Base-by-base conservation (phyloP, 2,329 filamentous ascomycete genomes). In the Claviceps quebecensis region DNA sequence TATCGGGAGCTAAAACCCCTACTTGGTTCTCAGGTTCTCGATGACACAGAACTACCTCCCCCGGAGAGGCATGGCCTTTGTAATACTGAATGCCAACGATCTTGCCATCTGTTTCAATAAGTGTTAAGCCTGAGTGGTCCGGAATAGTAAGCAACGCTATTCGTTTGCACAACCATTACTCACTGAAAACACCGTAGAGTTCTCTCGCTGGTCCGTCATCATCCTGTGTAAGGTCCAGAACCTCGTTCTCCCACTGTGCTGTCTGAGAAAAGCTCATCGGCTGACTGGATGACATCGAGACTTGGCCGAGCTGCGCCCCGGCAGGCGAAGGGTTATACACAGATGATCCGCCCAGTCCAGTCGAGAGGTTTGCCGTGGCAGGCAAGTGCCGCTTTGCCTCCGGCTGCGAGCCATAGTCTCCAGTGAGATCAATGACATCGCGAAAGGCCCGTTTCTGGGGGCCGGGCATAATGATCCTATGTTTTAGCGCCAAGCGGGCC, bases 21-120 rank as follows among this genome's bases (percentile, higher is more conserved):
- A 72, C 72, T 56, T 67, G 71, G 59, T 91, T 91, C 1, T 65
- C 60, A 1, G 84, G 82, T 60, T 91, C 83, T 60, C 86, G 72
- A 38, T 69, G 71, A 50, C 84, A 69, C 46, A 82, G 64, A 2
- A 87, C 80, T 50, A 76, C 71, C 61, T 87, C 83, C 23, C 81
- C 81, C 2, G 71, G 58, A 7, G 74, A 81, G 14, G 82, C 83
- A 56, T 74, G 70, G 1, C 83, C 83, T 51, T 65, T 66, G 62
- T 87, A 87, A 61, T 78, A 86, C 45, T 69, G 74, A 59, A 60
- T 76, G 6, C 74, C 74, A 2, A 77, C 74, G 53, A 76, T 70
- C 57, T 76, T 76, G 40, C 63, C 67, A 47, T 69, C 72, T 73
- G 45, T 45, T 22, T 5, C 17, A 40, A 37, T 11, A 16, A 47